Evolutionary conservation across 805 yeast genomes (phyloP).

Genomic region (Spathaspora gorwiae): DNA sequence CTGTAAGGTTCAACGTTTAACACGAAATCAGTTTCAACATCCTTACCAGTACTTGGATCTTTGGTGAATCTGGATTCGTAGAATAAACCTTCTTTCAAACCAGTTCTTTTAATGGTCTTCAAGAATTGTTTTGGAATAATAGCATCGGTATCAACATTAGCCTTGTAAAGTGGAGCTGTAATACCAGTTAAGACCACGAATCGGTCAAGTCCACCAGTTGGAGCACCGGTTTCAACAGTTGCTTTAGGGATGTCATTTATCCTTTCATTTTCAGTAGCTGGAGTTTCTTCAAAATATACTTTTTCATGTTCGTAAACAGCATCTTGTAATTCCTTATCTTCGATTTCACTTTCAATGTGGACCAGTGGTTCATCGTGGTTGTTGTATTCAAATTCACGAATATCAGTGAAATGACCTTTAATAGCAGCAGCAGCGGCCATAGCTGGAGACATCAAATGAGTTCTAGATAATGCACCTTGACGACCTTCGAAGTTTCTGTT

Average conservation of each 20-base stretch:
- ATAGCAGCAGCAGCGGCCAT: constrained; percentile 99
- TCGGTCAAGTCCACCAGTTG: constrained; percentile 57
- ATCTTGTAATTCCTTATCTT: constrained; percentile 56
- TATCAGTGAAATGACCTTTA: constrained; percentile 84
- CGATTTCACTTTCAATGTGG: constrained; percentile 38
- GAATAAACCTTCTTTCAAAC: constrained; percentile 81
- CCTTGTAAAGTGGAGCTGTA: constrained; percentile 92
- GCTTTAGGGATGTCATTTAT: constrained; percentile 58
- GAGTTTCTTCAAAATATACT: constrained; percentile 53
- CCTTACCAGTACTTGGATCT: constrained; percentile 65
- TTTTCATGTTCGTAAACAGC: constrained; percentile 72
- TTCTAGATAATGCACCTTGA: constrained; percentile 94
- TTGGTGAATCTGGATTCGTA: constrained; percentile 76
- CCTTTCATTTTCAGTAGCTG: constrained; percentile 52
- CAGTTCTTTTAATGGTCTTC: constrained; percentile 97
- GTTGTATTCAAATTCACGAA: constrained; percentile 70
- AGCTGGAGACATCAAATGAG: constrained; percentile 97
- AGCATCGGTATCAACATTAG: constrained; percentile 97
- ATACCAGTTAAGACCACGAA: constrained; percentile 75
- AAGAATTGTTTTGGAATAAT: constrained; percentile 97
- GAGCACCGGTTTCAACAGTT: constrained; percentile 23
- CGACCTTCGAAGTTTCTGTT: constrained; percentile 99
- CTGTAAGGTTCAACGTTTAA: constrained; percentile 83
- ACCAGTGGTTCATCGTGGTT: constrained; percentile 59
- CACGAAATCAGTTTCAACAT: constrained; percentile 81